Evolutionary conservation across 306 rosid species (phyloP), one percentile per base, ranked within the genome.

Genomic region (Coriaria nepalensis): DNA sequence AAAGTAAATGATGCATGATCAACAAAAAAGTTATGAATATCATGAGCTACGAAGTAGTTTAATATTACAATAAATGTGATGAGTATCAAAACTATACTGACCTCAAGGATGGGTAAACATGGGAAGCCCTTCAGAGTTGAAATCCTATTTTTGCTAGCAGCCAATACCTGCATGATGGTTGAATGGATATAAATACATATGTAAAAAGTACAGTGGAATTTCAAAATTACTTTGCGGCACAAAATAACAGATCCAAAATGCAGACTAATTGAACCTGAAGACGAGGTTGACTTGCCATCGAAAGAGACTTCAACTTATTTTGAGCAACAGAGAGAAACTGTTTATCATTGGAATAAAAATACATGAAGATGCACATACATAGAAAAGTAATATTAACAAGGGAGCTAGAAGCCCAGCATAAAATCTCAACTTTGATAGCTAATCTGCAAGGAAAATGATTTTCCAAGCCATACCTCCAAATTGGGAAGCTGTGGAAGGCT

Each of bases 261-360:
- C 29, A 20, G 29, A 20, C 29, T 20, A 37, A n/a, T 33, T 2
- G 8, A 33, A 90, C 95, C 98, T 90, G 98, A 11, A 90, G 79
- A 50, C 98, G 85, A 56, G 98, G 98, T 59, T 90, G 98, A 61
- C 87, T 90, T 68, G 95, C 98, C 98, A 90, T 90, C 55, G 81
- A 66, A 43, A 90, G 85, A 61, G 87, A 77, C 80, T 77, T 90
- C 77, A 90, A 71, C 69, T 90, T 85, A 74, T 90, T 90, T 65
- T 90, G 98, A 68, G 98, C 98, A 49, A 90, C 93, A 13, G 98
- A 90, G 41, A 90, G 98, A 68, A 90, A 90, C 95, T 90, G 76
- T 51, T 51, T 55, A 20, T 20, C 29, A 20, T 20, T 20, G 29
- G 29, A 66, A 53, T 37, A 45, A 63, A 40, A 37, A 37, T 37